These are phyloP conservation scores for Protomyces lactucae-debilis DNA, from an alignment of 1,139 yeast genomes.

Conservation along the genomic window DNA sequence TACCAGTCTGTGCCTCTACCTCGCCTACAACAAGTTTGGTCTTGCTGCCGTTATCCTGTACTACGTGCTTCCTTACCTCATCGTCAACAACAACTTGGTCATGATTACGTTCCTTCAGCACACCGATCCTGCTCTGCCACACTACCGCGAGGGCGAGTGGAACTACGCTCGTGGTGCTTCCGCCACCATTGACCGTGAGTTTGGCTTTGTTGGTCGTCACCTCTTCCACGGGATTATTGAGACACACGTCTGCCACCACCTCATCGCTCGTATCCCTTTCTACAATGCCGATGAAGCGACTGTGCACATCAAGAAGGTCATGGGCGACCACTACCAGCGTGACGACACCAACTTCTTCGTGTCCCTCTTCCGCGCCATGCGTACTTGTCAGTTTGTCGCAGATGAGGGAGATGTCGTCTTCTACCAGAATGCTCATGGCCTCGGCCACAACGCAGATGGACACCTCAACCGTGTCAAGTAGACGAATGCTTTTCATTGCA, in stretches of 20 bases:
- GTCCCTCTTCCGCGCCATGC: constrained; percentile 63
- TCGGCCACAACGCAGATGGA: constrained; percentile 42
- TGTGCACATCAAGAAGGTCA: constrained; percentile 68
- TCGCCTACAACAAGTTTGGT: constrained; percentile 17
- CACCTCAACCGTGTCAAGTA: constrained; percentile 14
- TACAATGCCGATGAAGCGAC: constrained; percentile 80
- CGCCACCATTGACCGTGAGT: constrained; percentile 77
- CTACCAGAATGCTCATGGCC: constrained; percentile 66
- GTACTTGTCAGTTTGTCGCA: constrained; percentile 68
- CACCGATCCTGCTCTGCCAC: constrained; percentile 75
- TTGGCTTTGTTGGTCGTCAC: constrained; percentile 74
- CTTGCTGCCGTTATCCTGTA: constrained; percentile 44
- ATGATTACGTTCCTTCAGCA: constrained; percentile 81
- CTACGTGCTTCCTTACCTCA: constrained; percentile 72
- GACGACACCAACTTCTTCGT: constrained; percentile 68
- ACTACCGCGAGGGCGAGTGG: constrained; percentile 71
- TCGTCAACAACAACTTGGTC: constrained; percentile 87
- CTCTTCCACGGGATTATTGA: constrained; percentile 85
- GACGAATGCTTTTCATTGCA: neutral
- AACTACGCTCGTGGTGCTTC: constrained; percentile 86
- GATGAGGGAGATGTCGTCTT: constrained; percentile 71
- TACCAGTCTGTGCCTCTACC: constrained; percentile 12
- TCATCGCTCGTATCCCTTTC: constrained; percentile 77
- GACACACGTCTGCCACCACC: constrained; percentile 85
- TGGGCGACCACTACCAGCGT: constrained; percentile 72